Evolutionary conservation across 768 basidiomycete genomes (phyloP).

Genomic region (Pleurotus tuoliensis): DNA sequence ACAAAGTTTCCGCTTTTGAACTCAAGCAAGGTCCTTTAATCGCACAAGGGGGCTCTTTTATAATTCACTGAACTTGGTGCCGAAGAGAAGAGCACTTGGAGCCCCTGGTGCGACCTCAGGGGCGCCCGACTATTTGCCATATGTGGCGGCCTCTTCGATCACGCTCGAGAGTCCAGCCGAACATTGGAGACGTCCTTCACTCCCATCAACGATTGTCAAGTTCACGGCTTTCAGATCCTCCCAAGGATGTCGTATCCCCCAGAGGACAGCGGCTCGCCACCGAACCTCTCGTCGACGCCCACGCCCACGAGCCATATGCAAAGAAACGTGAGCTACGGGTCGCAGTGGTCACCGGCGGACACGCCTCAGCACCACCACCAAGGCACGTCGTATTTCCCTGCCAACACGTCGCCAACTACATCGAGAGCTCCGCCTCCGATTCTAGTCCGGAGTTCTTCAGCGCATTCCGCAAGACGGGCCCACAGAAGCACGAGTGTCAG

Average conservation of each 20-base stretch:
- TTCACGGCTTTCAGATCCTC: too few species aligned
- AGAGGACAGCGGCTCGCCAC: slow-evolving; percentile 1
- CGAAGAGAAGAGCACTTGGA: too few species aligned
- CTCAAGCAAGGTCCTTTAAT: too few species aligned
- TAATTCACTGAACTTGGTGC: too few species aligned
- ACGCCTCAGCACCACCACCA: slow-evolving; percentile 63
- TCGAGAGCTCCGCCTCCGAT: slow-evolving; percentile 38
- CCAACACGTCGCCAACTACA: slow-evolving; percentile 38
- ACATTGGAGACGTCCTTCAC: too few species aligned
- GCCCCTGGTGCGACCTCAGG: too few species aligned
- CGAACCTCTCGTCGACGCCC: slow-evolving; percentile 38
- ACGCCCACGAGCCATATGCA: slow-evolving; percentile 37
- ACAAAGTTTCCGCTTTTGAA: too few species aligned
- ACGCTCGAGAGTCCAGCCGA: too few species aligned
- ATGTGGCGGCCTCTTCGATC: too few species aligned
- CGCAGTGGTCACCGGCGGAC: slow-evolving; percentile 56
- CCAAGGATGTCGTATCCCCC: background rate
- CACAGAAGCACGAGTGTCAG: slow-evolving; percentile 61
- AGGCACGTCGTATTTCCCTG: slow-evolving; percentile 63
- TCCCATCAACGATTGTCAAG: too few species aligned
- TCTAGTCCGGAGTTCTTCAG: slow-evolving; percentile 47
- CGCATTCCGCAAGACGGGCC: slow-evolving; percentile 43
- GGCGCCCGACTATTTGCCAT: too few species aligned
- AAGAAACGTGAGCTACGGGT: slow-evolving; percentile 46
- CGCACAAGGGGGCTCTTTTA: too few species aligned